These are phyloP conservation scores for Crithidia fasciculata DNA, from an alignment of 208 protist genomes.

Conservation along the genomic window DNA sequence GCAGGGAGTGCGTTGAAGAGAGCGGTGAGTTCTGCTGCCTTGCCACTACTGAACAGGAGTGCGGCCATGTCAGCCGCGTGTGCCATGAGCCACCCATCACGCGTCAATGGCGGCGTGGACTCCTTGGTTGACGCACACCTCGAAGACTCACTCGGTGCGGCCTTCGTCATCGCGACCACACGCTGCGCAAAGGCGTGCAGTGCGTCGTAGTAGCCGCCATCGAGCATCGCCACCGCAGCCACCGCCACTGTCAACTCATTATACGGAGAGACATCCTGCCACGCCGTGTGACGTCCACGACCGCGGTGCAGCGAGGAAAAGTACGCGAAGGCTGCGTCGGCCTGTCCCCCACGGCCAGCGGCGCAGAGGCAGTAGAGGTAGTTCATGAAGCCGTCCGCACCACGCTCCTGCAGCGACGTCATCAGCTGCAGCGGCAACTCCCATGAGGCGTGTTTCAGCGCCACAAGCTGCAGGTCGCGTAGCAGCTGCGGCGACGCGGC, in stretches of 20 bases:
- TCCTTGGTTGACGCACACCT: not conserved
- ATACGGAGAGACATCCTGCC: conserved; percentile 34
- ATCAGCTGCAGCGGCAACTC: conserved; percentile 51
- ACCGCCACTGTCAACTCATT: conserved; percentile 78
- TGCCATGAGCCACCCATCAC: conserved; percentile 14
- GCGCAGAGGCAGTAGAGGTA: conserved; percentile 82
- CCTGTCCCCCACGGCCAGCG: conserved; percentile 48
- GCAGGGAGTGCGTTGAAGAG: not conserved
- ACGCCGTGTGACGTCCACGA: conserved; percentile 17
- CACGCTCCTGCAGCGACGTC: conserved; percentile 24
- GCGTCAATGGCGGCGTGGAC: conserved; percentile 10
- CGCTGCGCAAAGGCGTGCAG: conserved; percentile 33
- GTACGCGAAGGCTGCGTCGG: conserved; percentile 20
- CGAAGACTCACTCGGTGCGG: no score
- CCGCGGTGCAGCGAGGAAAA: conserved; percentile 30
- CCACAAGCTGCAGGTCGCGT: conserved; percentile 75
- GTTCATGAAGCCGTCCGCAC: conserved; percentile 71
- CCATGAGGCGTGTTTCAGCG: conserved; percentile 72
- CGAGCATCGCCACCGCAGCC: conserved; percentile 69
- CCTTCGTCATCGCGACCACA: conserved; percentile 20
- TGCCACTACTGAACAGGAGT: not conserved
- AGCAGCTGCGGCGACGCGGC: conserved; percentile 36
- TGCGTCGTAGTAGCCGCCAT: conserved; percentile 42
- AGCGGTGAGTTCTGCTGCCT: not conserved
- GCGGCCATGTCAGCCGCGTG: conserved; percentile 25